phyloP scores from a whole-genome alignment of 2,329 filamentous ascomycete species.

The Lachnellula subtilissima region DNA sequence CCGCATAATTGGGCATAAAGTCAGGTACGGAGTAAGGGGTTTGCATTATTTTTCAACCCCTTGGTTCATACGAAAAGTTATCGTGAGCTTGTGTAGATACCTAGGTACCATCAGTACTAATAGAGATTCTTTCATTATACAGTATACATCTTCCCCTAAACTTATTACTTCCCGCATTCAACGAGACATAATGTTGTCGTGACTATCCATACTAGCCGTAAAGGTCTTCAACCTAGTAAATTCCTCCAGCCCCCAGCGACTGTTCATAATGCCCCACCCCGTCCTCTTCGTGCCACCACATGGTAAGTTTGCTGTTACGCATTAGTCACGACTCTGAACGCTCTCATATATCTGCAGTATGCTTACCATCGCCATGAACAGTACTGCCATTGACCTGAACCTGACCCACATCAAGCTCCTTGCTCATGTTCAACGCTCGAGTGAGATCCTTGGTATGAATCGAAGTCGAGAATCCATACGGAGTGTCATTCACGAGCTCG shows the following conservation, averaged over 20 bases:
- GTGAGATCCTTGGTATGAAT: conserved; percentile 9
- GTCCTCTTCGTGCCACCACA: conserved; percentile 43
- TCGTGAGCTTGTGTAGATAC: too few species aligned
- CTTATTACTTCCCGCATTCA: background rate
- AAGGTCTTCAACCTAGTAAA: background rate
- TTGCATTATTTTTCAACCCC: too few species aligned
- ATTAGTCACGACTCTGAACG: too few species aligned
- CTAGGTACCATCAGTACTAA: too few species aligned
- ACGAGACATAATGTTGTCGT: background rate
- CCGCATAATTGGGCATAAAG: too few species aligned
- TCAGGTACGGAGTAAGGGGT: too few species aligned
- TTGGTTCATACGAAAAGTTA: too few species aligned
- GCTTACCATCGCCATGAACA: background rate
- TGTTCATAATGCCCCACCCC: conserved; percentile 44
- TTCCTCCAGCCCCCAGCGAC: conserved; percentile 38
- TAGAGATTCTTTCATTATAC: too few species aligned
- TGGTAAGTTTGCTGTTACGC: background rate
- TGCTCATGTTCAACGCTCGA: too few species aligned
- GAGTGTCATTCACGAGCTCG: conserved; percentile 12
- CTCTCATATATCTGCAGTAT: too few species aligned
- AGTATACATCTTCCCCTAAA: too few species aligned
- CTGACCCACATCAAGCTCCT: too few species aligned
- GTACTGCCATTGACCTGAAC: background rate
- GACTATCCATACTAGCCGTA: background rate
- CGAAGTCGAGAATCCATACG: conserved; percentile 17